Percentiles rank a stretch among this genome's conserved stretches.
Evolutionary conservation across 306 rosid species (phyloP).

Genomic region (Citrullus amarus): DNA sequence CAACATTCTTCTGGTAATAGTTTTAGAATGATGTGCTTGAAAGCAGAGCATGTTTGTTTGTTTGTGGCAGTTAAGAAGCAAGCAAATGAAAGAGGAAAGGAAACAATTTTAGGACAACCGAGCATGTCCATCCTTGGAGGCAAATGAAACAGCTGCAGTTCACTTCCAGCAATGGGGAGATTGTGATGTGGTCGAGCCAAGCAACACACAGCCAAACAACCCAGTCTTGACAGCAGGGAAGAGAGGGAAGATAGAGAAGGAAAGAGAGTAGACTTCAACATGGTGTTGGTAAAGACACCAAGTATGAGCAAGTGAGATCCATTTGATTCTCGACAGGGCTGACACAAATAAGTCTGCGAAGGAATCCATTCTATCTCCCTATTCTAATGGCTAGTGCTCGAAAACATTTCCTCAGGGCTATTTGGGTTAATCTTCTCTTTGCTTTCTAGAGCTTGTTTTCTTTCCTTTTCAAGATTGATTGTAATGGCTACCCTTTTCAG

Average conservation of each 20-base stretch:
- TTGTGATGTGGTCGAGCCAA: conserved; percentile 36
- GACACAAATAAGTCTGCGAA: conserved; percentile 33
- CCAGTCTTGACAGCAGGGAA: conserved; percentile 52
- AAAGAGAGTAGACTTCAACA: conserved; percentile 49
- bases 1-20: too few relatives aligned
- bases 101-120: conserved; percentile 31
- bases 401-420: background rate
- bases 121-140: conserved; percentile 48
- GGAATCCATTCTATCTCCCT: conserved; percentile 37
- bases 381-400: conserved; percentile 15
- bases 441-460: background rate
- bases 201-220: conserved; percentile 26
- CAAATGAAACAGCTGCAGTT: conserved; percentile 58
- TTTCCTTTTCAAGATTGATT: background rate
- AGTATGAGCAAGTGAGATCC: conserved; percentile 51
- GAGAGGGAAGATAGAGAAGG: conserved; percentile 54
- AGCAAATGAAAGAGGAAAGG: conserved; percentile 35
- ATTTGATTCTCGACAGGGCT: conserved; percentile 38
- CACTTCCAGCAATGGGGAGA: conserved; percentile 76
- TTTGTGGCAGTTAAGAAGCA: background rate
- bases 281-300: conserved; percentile 58
- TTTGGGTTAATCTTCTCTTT: background rate
- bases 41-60: background rate
- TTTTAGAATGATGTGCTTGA: background rate
- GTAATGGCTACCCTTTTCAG: background rate